phyloP scores from a whole-genome alignment of 2,329 filamentous ascomycete species.

The Exophiala sp. region DNA sequence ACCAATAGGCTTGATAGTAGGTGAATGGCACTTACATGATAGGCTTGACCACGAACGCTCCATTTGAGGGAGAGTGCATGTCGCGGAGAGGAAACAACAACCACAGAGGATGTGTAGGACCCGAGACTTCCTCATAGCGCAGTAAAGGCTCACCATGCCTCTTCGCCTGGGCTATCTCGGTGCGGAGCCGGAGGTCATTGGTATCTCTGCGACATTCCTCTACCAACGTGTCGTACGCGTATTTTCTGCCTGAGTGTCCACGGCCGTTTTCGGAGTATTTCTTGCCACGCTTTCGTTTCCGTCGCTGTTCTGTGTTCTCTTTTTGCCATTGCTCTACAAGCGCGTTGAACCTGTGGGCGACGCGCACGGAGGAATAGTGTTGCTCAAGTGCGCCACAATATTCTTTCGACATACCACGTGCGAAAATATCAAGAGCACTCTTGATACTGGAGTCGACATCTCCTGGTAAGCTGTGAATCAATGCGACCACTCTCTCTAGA shows the following conservation, averaged over 20 bases:
- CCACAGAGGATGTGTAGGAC: background rate
- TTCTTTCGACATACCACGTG: background rate
- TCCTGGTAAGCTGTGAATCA: background rate
- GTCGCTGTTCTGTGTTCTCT: background rate
- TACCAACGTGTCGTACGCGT: background rate
- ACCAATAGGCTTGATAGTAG: background rate
- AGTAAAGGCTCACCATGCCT: background rate
- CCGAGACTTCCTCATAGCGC: background rate
- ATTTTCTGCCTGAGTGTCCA: background rate
- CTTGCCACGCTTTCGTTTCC: background rate
- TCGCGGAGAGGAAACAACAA: background rate
- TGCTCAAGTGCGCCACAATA: background rate
- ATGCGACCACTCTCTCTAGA: background rate
- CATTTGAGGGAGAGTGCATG: background rate
- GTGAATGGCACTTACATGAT: background rate
- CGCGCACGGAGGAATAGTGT: background rate
- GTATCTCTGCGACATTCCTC: no score
- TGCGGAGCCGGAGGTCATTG: no score
- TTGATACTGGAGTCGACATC: background rate
- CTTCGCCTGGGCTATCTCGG: background rate
- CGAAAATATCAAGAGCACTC: background rate
- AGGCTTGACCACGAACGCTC: background rate
- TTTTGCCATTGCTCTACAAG: background rate
- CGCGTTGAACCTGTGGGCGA: background rate
- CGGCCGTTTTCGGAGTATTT: background rate